These are phyloP conservation scores for Dimocarpus longan DNA, from an alignment of 345 rosid species.

Conservation along the genomic window DNA sequence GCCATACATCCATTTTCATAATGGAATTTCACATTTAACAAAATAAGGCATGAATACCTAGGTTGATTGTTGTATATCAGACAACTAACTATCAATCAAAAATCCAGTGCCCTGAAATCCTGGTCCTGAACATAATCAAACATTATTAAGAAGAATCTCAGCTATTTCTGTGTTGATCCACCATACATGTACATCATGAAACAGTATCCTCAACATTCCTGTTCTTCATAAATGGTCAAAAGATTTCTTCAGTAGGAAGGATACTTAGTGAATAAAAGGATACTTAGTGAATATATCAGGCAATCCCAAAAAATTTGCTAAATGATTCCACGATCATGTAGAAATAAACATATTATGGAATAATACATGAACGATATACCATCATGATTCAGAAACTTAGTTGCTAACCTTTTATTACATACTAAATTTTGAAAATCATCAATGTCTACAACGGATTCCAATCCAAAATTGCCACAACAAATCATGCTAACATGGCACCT, in stretches of 20 bases:
- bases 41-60: neutral
- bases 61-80: neutral
- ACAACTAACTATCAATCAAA: neutral
- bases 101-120: neutral
- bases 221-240: neutral
- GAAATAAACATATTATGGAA: neutral
- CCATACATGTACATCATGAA: neutral
- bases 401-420: neutral
- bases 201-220: neutral
- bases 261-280: neutral
- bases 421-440: neutral
- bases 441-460: neutral
- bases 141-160: neutral
- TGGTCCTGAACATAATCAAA: neutral
- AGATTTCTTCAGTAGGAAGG: neutral
- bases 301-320: neutral
- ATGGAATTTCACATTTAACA: neutral
- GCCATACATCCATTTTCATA: neutral
- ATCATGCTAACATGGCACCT: neutral
- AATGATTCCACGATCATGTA: neutral
- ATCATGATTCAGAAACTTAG: neutral
- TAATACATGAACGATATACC: neutral
- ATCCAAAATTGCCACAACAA: neutral
- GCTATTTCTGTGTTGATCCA: neutral
- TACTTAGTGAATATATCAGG: neutral